Base-by-base conservation (phyloP, 2,329 filamentous ascomycete genomes). In the Trichoderma sp. region DNA sequence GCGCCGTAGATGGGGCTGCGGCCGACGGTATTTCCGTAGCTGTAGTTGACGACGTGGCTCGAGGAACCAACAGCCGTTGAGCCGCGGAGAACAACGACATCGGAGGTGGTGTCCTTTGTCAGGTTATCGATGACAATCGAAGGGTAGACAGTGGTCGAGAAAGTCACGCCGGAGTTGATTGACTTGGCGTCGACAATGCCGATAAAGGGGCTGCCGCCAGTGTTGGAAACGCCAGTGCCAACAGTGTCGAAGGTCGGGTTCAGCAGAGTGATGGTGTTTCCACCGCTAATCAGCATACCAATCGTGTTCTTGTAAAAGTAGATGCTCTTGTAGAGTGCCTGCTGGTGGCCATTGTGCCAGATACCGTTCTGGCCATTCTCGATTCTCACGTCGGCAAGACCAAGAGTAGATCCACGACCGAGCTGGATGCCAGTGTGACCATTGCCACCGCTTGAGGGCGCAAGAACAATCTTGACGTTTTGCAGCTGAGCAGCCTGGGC, bases 71-170 rank as follows among this genome's bases (percentile, higher is more conserved):
- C 75, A 8, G 75, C 69, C 0, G 76, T 80, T 6, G 71, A 72
- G 10, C 72, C 73, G 0, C 75, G 76, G 0, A 77, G 73, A 45
- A 78, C 72, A 1, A 77, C 78, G 35, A 82, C 70, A 69, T 79
- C 73, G 22, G 77, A 78, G 67, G 73, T 70, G 39, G 76, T 80
- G 67, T 82, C 80, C 69, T 81, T 81, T 71, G 69, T 74, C 13
- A 82, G 73, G 70, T 82, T 83, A 42, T 82, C 80, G 25, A 82
- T 80, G 9, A 82, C 63, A 70, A 81, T 78, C 10, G 79, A 81
- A 4, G 80, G 80, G 60, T 73, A 77, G 32, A 71, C 74, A 4
- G 74, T 76, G 6, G 79, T 80, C 19, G 72, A 68, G 45, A 82
- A 77, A 0, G 78, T 80, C 10, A 80, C 75, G 8, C 80, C 81